phyloP scores from a whole-genome alignment of 768 basidiomycete genomes.

The Cystofilobasidium capitatum region DNA sequence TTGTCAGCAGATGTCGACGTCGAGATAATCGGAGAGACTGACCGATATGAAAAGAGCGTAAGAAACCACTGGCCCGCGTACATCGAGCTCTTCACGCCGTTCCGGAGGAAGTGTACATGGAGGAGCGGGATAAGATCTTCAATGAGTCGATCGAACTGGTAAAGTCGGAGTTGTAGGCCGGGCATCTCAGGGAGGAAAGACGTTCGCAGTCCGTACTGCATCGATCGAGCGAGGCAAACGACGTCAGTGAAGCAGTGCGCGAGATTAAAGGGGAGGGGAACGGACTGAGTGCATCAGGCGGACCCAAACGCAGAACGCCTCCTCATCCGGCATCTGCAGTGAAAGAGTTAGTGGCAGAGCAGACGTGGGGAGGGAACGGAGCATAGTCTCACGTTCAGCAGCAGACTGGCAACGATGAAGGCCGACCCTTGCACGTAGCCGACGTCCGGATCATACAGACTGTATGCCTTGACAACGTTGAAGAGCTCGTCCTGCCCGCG shows the following conservation, averaged over 20 bases:
- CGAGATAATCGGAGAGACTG: conserved; percentile 31
- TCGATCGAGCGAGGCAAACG: background rate
- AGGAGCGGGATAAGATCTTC: conserved; percentile 88
- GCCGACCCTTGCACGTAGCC: conserved; percentile 97
- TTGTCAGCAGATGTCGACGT: background rate
- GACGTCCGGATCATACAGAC: conserved; percentile 84
- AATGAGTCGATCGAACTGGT: conserved; percentile 83
- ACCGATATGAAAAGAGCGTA: conserved; percentile 93
- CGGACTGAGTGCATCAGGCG: conserved; percentile 73
- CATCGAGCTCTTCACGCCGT: conserved; percentile 96
- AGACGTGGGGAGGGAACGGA: background rate
- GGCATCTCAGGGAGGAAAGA: conserved; percentile 99
- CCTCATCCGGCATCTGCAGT: conserved; percentile 93
- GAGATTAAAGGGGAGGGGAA: background rate
- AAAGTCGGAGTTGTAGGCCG: conserved; percentile 79
- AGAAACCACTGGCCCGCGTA: conserved; percentile 98
- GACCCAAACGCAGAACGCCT: conserved; percentile 91
- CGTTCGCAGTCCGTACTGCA: conserved; percentile 72
- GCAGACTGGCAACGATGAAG: conserved; percentile 85
- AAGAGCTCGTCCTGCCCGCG: conserved; percentile 95
- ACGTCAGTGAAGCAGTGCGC: background rate
- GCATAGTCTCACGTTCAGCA: conserved; percentile 67
- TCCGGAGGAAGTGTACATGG: conserved; percentile 83
- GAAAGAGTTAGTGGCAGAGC: background rate
- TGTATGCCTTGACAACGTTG: conserved; percentile 96